These are phyloP conservation scores for Atkinsonella texensis DNA, from an alignment of 2,329 filamentous ascomycete species.

Conservation along the genomic window DNA sequence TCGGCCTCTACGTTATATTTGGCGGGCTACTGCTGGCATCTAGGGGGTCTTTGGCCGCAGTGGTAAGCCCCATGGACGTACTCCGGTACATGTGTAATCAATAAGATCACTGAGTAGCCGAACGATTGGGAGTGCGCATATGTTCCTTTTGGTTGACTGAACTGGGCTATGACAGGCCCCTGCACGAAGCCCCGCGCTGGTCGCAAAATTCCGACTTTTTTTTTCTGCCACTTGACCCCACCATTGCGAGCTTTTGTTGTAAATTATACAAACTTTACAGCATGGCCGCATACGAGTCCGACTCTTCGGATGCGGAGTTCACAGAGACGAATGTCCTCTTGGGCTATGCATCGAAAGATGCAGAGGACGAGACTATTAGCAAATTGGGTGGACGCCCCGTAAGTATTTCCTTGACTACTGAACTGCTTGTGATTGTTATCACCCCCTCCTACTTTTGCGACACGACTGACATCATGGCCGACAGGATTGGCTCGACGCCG, in stretches of 20 bases:
- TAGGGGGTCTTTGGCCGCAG: too few species aligned
- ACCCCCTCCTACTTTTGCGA: neutral
- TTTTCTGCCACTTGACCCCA: conserved; percentile 22
- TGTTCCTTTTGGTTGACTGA: too few species aligned
- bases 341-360: conserved; percentile 74
- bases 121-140: too few species aligned
- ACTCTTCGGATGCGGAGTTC: conserved; percentile 61
- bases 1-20: too few species aligned
- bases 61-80: too few species aligned
- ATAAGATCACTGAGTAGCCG: too few species aligned
- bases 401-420: conserved; percentile 22
- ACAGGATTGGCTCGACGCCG: conserved; percentile 74
- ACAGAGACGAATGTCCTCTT: conserved; percentile 80
- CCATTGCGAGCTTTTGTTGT: conserved; percentile 11
- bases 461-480: neutral
- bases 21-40: too few species aligned
- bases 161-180: too few species aligned
- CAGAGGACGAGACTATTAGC: conserved; percentile 71
- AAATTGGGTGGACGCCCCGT: conserved; percentile 81
- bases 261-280: neutral
- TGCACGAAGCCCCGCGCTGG: neutral
- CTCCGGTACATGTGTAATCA: too few species aligned
- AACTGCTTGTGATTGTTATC: neutral
- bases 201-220: neutral
- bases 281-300: conserved; percentile 77